Evolutionary conservation across 1,284 basidiomycete species (phyloP).

Genomic region (Rhizoctonia solani): DNA sequence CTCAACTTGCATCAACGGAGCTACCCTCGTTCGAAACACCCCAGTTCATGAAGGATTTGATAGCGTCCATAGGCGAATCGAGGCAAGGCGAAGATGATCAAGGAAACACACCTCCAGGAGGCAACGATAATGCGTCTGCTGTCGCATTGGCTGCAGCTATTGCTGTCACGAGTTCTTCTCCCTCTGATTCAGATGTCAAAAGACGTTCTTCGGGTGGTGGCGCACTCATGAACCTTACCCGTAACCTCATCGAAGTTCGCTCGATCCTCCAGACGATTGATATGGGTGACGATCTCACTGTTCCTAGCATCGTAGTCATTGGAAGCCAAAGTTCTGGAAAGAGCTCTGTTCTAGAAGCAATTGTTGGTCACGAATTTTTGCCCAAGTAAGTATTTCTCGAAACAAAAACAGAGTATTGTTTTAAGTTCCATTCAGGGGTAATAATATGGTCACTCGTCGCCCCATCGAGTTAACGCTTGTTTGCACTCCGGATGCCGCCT

Average conservation of each 20-base stretch:
- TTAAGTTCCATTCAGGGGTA: constrained; percentile 63
- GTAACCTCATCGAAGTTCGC: constrained; percentile 95
- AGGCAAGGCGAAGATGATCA: constrained; percentile 10
- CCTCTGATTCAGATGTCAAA: constrained; percentile 55
- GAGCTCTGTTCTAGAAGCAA: constrained; percentile 94
- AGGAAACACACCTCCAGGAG: constrained; percentile 41
- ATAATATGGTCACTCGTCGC: constrained; percentile 99
- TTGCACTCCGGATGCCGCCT: constrained; percentile 77
- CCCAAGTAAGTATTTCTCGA: constrained; percentile 73
- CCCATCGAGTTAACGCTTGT: constrained; percentile 98
- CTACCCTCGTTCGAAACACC: constrained; percentile 71
- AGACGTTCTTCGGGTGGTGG: constrained; percentile 49
- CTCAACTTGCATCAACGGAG: constrained; percentile 61
- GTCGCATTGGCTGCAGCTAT: constrained; percentile 71
- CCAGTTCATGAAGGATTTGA: constrained; percentile 72
- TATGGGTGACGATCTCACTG: constrained; percentile 89
- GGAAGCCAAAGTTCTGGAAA: constrained; percentile 98
- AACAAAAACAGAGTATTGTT: not conserved
- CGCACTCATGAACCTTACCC: constrained; percentile 88
- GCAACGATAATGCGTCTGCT: constrained; percentile 41
- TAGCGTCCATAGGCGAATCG: constrained; percentile 43
- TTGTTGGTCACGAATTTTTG: constrained; percentile 97
- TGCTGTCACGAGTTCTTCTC: constrained; percentile 73
- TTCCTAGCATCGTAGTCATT: constrained; percentile 97
- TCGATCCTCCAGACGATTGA: constrained; percentile 93